Conservation (phyloP, 192 early-diverging fungal species). For the Pecoramyces ruminantium region DNA sequence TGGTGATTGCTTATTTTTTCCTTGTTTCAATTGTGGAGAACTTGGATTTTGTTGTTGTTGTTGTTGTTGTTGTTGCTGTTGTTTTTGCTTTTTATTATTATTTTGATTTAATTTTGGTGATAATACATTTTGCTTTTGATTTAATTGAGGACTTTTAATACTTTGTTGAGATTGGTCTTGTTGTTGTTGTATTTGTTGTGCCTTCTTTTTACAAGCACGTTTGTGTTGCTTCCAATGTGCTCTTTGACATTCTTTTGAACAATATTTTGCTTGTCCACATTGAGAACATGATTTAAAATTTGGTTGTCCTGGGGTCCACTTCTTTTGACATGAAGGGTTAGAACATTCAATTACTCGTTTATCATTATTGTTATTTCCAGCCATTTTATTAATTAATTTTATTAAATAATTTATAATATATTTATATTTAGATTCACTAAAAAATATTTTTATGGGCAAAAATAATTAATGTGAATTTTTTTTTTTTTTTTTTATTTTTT, state of each 20-base stretch:
- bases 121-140: neutral
- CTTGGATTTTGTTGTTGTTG: neutral
- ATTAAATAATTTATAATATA: no score
- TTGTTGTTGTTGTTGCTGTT: neutral
- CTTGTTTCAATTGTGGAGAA: neutral
- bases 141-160: neutral
- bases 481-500: no score
- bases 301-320: neutral
- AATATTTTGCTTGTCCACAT: neutral
- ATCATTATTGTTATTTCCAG: neutral
- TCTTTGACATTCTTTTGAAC: slow-evolving; percentile 3
- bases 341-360: neutral
- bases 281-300: neutral
- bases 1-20: neutral
- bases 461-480: no score
- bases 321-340: neutral
- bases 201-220: neutral
- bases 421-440: no score
- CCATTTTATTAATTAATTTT: neutral
- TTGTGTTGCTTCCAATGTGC: slow-evolving; percentile 1
- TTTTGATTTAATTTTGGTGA: neutral
- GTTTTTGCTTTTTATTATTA: neutral
- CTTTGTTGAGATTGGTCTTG: neutral
- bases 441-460: no score
- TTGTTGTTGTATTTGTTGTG: neutral